Base-by-base conservation (phyloP, 2,329 filamentous ascomycete species). In the Cordyceps farinosa region DNA sequence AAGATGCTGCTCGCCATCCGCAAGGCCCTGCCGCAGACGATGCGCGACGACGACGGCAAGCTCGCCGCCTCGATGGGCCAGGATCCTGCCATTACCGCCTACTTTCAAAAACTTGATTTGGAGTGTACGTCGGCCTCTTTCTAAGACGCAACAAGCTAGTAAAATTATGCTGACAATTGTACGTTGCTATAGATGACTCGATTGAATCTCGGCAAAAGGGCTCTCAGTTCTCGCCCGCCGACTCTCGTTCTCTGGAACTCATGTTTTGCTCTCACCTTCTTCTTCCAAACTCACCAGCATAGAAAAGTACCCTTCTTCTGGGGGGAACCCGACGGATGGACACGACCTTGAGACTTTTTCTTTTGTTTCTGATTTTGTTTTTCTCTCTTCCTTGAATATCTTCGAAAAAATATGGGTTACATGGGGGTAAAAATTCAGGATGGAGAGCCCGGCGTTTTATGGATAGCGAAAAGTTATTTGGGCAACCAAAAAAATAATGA, bases 1-100 rank as follows among this genome's bases (percentile, higher is more conserved):
- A 82, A 83, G 70, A 86, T 88, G 83, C 78, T 89, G 4, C 72
- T 88, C 10, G 77, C 77, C n/a, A 87, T 87, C 62, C 80, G 86
- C 45, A 83, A 84, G 65, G 81, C 84, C 1, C 77, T 87, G 5
- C 86, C 87, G 1, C 80, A 81, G 66, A 85, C 82, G 0, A 70
- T 75, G 30, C 75, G 79, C 1, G 75, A 77, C 45, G 69, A 75
- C 0, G 78, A 84, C 57, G 82, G 81, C 2, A 81, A 83, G 58
- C 73, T 87, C 13, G 71, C 77, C 3, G 77, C 79, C 0, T 11
- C 38, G 13, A 76, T 80, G 44, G 80, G 82, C 29, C 74, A 79
- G 27, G 81, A 83, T 51, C 77, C 78, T 9, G 70, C 74, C 1
- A 72, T 84, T 34, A 72, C 73, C 40, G 74, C 76, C 30, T 89